Conservation (phyloP, 352 stramenopile genomes). For the Pythium myriotylum region DNA sequence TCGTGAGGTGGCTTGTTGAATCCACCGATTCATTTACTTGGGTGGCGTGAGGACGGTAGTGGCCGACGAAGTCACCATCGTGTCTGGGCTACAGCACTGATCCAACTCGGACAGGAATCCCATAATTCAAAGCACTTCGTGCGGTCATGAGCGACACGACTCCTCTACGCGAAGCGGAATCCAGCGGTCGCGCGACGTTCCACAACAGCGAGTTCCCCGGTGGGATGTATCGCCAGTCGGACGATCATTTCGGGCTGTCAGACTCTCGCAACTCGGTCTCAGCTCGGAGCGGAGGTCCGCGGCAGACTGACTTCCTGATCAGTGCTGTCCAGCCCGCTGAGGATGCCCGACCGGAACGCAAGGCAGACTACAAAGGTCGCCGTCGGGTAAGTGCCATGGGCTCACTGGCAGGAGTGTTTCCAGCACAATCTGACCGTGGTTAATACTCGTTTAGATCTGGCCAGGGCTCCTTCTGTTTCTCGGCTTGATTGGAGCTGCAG, state of each 20-base stretch:
- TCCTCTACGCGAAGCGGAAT: not conserved
- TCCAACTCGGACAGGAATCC: no score
- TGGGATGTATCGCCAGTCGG: slow-evolving; percentile 18
- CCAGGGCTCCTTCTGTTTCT: slow-evolving; percentile 58
- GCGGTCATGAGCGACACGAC: no score
- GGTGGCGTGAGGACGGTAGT: no score
- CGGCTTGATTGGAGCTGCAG: slow-evolving; percentile 37
- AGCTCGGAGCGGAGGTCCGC: slow-evolving; percentile 10
- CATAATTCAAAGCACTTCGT: no score
- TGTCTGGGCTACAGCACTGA: no score
- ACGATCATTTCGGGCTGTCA: slow-evolving; percentile 6
- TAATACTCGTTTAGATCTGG: slow-evolving; percentile 40
- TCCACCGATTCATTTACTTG: no score
- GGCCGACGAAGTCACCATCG: no score
- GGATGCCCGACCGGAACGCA: slow-evolving; percentile 40
- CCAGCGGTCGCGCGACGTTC: slow-evolving; percentile 30
- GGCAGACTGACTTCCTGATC: slow-evolving; percentile 69
- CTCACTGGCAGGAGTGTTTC: no score
- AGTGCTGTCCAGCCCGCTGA: slow-evolving; percentile 46
- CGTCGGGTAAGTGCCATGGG: slow-evolving; percentile 54
- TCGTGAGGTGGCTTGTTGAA: no score
- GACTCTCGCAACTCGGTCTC: slow-evolving; percentile 13
- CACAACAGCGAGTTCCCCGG: slow-evolving; percentile 48
- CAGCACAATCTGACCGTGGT: no score
- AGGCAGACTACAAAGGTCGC: slow-evolving; percentile 70